Conservation (phyloP, 2,329 filamentous ascomycete genomes). For the Apiospora phragmitis region DNA sequence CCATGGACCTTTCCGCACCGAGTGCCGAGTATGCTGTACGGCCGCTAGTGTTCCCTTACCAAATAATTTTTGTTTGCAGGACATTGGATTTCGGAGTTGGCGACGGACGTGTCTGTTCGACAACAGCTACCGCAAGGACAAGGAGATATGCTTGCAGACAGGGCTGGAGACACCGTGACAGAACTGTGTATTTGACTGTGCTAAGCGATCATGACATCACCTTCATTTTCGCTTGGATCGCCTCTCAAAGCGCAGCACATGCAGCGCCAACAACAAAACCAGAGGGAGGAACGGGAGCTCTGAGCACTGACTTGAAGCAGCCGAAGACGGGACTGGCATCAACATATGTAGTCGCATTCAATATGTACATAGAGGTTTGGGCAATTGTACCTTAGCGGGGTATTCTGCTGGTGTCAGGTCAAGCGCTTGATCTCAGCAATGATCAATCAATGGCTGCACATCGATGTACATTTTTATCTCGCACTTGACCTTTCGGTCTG, state of each 20-base stretch:
- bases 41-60: background rate
- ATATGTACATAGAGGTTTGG: background rate
- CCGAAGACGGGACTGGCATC: background rate
- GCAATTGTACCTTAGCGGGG: background rate
- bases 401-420: background rate
- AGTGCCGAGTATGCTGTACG: too few species aligned
- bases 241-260: too few species aligned
- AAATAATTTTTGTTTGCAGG: background rate
- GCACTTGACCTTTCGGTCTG: background rate
- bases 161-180: background rate
- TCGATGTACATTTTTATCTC: background rate
- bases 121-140: background rate
- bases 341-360: background rate
- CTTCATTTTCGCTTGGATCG: background rate
- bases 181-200: background rate
- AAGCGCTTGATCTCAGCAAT: background rate
- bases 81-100: background rate
- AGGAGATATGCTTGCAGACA: background rate
- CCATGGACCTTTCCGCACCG: background rate
- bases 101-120: background rate
- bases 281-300: background rate
- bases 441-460: background rate
- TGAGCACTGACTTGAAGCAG: background rate
- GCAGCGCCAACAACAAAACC: background rate
- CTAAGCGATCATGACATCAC: slow-evolving; percentile 1